These are phyloP conservation scores for Umbelopsis ramanniana DNA, from an alignment of 192 early-diverging fungal genomes.

Conservation along the genomic window DNA sequence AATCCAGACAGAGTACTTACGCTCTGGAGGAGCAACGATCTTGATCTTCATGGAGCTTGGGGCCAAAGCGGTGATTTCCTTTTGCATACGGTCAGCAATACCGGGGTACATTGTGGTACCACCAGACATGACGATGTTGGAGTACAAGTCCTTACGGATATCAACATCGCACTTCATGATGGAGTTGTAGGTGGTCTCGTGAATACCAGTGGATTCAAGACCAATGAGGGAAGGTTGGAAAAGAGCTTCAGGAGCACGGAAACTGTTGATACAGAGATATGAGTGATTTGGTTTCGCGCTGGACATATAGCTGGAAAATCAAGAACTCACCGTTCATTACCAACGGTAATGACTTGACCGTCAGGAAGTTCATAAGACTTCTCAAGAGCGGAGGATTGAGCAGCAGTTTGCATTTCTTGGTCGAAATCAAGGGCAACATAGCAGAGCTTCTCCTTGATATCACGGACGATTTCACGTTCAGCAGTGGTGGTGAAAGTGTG, in stretches of 20 bases:
- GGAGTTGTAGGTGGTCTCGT: conserved; percentile 96
- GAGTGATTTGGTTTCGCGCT: not conserved
- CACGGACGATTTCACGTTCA: conserved; percentile 97
- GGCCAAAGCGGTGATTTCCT: conserved; percentile 93
- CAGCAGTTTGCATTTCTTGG: conserved; percentile 95
- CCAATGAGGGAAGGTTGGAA: conserved; percentile 96
- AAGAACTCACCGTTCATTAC: conserved; percentile 82
- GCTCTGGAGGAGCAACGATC: conserved; percentile 97
- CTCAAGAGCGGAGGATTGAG: conserved; percentile 89
- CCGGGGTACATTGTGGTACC: conserved; percentile 98
- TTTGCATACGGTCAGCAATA: conserved; percentile 95
- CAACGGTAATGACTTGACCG: conserved; percentile 97
- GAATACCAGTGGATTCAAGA: conserved; percentile 90
- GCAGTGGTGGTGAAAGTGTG: conserved; percentile 95
- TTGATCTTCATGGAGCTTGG: conserved; percentile 96
- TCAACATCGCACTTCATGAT: conserved; percentile 98
- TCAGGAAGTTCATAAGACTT: conserved; percentile 99
- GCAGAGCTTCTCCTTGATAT: conserved; percentile 99
- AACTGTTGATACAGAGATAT: conserved; percentile 44
- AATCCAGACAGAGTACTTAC: conserved; percentile 99
- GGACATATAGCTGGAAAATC: not conserved
- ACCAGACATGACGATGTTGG: conserved; percentile 88
- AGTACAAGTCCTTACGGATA: conserved; percentile 94
- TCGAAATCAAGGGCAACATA: conserved; percentile 98
- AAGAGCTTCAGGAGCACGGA: conserved; percentile 95